Evolutionary conservation across 2,329 filamentous ascomycete species (phyloP).

Genomic region (Tolypocladium tundrense): DNA sequence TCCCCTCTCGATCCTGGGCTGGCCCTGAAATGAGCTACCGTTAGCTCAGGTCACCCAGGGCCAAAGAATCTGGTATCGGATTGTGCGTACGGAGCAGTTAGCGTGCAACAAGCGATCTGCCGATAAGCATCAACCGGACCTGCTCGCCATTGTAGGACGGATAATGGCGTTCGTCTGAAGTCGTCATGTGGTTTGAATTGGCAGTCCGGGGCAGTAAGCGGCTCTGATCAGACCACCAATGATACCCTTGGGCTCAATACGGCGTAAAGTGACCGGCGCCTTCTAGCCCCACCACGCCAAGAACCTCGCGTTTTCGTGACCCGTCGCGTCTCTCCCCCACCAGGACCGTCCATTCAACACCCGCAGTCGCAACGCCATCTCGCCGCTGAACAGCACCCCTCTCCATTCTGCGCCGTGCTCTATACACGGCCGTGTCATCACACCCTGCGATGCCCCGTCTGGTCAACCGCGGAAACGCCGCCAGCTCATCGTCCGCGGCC

Average conservation of each 20-base stretch:
- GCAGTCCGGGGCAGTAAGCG: background rate
- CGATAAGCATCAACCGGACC: background rate
- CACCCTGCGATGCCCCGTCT: conserved; percentile 21
- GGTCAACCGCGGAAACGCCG: conserved; percentile 13
- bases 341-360: background rate
- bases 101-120: background rate
- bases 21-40: too few relatives aligned
- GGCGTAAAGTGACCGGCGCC: too few relatives aligned
- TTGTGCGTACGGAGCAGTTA: background rate
- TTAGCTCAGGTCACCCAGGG: too few relatives aligned
- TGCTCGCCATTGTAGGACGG: background rate
- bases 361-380: background rate
- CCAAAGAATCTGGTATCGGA: too few relatives aligned
- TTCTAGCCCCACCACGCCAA: background rate
- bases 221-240: background rate
- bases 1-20: too few relatives aligned
- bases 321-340: background rate
- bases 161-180: too few relatives aligned
- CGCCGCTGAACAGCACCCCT: background rate
- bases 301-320: background rate
- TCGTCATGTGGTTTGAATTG: too few relatives aligned
- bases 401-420: background rate
- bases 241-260: too few relatives aligned
- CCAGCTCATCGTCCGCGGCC: conserved; percentile 9
- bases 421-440: background rate